Base-by-base conservation (phyloP, 2,329 filamentous ascomycete species). In the Elsinoe fawcettii region DNA sequence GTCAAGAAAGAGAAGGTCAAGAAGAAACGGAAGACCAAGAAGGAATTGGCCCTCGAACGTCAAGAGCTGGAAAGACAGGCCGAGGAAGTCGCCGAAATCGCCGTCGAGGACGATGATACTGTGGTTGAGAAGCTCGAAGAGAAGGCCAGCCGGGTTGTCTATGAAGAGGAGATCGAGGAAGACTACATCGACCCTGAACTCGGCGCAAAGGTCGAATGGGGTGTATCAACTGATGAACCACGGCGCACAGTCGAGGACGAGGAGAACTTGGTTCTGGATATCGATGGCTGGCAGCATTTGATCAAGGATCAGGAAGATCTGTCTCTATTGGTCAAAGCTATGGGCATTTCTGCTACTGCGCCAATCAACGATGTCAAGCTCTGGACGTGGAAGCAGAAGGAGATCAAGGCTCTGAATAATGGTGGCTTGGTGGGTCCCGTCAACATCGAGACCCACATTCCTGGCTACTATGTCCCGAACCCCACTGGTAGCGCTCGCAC, bases 401-500 rank as follows among this genome's bases (percentile, higher is more conserved):
- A 86, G 63, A 83, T 87, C 72, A 88, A 88, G 69, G 75, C 81
- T 39, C 78, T 87, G 61, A 87, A 87, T 69, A 78, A 77, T 36
- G 74, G 77, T 49, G 81, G 80, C 22, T 72, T 77, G 51, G 71
- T 73, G 62, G 83, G 83, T 6, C 73, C 77, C n/a, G 74, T 77
- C 20, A 75, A 75, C 46, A 72, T 74, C 18, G 73, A 76, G 60
- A 76, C 79, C 23, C 76, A 75, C 62, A 84, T 86, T 58, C 73
- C 79, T 61, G 83, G 83, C 37, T 85, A 86, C 66, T 97, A 96
- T 67, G 88, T 96, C 39, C 84, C 88, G 0, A 99, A 96, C 63
- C 61, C 79, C 0, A 90, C 90, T 8, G 93, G 93, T 32, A 88
- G 84, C 64, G 93, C 93, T 58, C 83, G 93, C 58, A 96, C 93